Base-by-base conservation (phyloP, 2,329 filamentous ascomycete genomes). In the Tolypocladium album region DNA sequence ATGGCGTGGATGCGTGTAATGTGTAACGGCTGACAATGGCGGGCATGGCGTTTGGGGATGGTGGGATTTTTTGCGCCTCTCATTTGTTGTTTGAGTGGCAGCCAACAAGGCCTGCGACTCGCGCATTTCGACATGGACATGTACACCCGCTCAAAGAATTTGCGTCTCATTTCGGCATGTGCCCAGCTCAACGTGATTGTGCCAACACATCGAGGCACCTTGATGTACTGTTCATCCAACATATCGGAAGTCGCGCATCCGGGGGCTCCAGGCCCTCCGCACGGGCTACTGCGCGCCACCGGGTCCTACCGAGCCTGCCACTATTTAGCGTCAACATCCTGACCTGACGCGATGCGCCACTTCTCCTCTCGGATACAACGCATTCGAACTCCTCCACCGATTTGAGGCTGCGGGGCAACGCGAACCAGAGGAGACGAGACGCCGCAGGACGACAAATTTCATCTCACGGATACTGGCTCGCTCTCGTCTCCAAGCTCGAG, bases 1-100 rank as follows among this genome's bases (percentile, higher is more conserved):
- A 31, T 34, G 17, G 47, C 47, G 8, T 34, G 6, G 15, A 31
- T 34, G 13, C 17, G 27, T 34, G 24, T 20, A 34, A 50, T 17
- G 47, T n/a, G 5, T 34, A 9, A 53, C 40, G 55, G 34, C 31
- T 45, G 62, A 47, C 22, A n/a, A 47, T 24, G 45, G 7, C 45
- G 45, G 52, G 61, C 53, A 45, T 55, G 58, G 61, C 58, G 57
- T 59, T 56, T 56, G 53, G 53, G 17, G 53, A 36, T 27, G 12
- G 15, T n/a, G 47, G 47, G 15, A 6, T 24, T 27, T 24, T 27
- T 31, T 13, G 27, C n/a, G 17, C 27, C 8, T 34, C 17, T 22
- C 17, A 12, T 34, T 53, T 53, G 17, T 36, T 36, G 9, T 20
- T n/a, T 3, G 27, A 34, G 9, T 27, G 15, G 45, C 47, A 52